These are phyloP conservation scores for Chlamydomonas sp. DNA, from an alignment of 139 green algal genomes.

Conservation along the genomic window DNA sequence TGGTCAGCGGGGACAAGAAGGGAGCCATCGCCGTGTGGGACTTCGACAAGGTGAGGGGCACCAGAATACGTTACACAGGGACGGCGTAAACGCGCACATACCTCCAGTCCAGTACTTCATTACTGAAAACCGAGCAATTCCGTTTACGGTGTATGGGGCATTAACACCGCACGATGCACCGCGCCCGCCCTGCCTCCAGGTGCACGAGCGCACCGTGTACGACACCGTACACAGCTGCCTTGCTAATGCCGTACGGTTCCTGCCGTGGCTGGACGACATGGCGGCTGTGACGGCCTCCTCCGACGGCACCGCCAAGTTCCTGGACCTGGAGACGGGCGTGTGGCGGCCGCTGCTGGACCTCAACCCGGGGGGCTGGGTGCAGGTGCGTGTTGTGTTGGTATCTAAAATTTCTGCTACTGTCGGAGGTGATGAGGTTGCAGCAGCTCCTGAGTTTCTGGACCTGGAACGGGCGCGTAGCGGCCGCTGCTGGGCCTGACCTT, in stretches of 20 bases:
- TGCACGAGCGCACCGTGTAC: conserved; percentile 82
- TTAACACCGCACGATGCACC: neutral
- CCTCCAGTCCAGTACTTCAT: too few relatives aligned
- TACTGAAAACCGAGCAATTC: neutral
- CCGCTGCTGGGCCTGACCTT: too few relatives aligned
- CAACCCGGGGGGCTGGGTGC: conserved; percentile 69
- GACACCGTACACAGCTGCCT: conserved; percentile 68
- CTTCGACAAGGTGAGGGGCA: conserved; percentile 66
- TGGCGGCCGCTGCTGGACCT: conserved; percentile 67
- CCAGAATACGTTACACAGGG: neutral
- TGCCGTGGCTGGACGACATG: neutral
- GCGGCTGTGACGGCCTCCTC: conserved; percentile 18
- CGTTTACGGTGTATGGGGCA: too few relatives aligned
- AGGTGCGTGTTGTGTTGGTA: neutral
- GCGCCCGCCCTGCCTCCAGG: conserved; percentile 42
- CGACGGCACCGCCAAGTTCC: conserved; percentile 79
- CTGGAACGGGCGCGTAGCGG: too few relatives aligned
- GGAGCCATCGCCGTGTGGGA: conserved; percentile 86
- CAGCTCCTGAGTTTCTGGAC: too few relatives aligned
- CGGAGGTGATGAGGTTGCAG: too few relatives aligned
- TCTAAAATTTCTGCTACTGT: too few relatives aligned
- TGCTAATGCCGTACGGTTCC: conserved; percentile 69
- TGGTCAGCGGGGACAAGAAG: conserved; percentile 87
- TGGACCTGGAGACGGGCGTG: conserved; percentile 80
- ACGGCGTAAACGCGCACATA: neutral